Conservation (phyloP, 208 protist species). For the Plasmodiophora brassicae region DNA sequence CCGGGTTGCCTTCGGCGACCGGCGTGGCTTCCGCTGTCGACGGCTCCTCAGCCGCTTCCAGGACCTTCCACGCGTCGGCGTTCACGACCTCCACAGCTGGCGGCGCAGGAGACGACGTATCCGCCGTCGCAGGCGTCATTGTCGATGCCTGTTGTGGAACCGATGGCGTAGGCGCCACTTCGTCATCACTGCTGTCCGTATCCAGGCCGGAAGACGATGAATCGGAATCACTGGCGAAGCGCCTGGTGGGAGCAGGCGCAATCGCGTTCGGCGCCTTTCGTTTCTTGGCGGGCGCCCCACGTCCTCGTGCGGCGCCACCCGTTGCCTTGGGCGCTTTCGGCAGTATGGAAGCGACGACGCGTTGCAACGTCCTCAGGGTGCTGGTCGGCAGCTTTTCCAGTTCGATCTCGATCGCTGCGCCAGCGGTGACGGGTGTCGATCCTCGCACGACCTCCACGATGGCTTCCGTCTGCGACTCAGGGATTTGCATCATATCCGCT, state of each 20-base stretch:
- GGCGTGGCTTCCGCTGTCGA: not conserved
- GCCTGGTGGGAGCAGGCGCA: not conserved
- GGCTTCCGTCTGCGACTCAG: not conserved
- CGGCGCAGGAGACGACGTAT: not conserved
- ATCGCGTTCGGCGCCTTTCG: not conserved
- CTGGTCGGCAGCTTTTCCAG: not conserved
- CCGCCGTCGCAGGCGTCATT: too few relatives aligned
- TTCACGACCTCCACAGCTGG: not conserved
- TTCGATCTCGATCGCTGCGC: not conserved
- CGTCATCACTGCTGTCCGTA: not conserved
- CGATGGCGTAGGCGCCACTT: not conserved
- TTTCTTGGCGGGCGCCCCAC: not conserved
- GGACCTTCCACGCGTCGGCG: not conserved
- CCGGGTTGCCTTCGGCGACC: not conserved
- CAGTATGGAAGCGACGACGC: not conserved
- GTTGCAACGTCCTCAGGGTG: not conserved
- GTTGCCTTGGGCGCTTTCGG: too few relatives aligned
- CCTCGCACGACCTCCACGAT: not conserved
- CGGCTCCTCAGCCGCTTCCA: not conserved
- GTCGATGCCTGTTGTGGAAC: too few relatives aligned
- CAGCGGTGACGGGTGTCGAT: not conserved
- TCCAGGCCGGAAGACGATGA: slow-evolving; percentile 15
- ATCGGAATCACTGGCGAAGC: slow-evolving; percentile 9
- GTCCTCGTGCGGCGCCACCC: too few relatives aligned
- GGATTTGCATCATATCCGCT: not conserved